Conservation (phyloP, 192 early-diverging fungal species). For the Gryganskiella cystojenkinii region DNA sequence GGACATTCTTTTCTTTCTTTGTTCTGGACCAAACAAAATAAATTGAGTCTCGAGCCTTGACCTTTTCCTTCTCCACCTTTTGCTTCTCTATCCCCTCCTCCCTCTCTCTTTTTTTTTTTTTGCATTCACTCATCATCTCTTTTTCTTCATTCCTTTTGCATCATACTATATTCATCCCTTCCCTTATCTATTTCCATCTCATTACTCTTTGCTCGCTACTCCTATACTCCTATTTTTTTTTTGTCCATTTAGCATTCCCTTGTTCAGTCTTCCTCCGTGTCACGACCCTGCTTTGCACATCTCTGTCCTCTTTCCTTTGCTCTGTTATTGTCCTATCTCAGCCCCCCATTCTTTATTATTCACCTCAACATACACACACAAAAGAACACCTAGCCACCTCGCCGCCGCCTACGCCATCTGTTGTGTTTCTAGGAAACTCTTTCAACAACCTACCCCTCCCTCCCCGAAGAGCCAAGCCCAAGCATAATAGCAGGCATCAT, state of each 20-base stretch:
- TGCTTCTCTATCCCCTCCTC: neutral
- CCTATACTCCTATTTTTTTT: neutral
- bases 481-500: neutral
- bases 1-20: neutral
- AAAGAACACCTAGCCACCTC: slow-evolving; percentile 1
- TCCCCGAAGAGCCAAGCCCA: no score
- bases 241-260: neutral
- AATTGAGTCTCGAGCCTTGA: no score
- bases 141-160: neutral
- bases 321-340: neutral
- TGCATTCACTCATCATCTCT: no score
- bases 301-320: slow-evolving; percentile 2
- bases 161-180: no score
- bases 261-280: neutral
- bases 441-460: neutral
- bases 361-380: neutral
- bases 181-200: no score
- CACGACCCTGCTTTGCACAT: no score
- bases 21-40: no score
- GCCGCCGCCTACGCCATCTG: neutral
- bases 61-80: neutral
- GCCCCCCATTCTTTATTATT: neutral
- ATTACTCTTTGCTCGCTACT: neutral
- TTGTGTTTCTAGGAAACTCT: neutral
- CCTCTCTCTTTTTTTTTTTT: neutral